These are phyloP conservation scores for Crataegus laevigata DNA, from an alignment of 306 rosid genomes.

Conservation along the genomic window DNA sequence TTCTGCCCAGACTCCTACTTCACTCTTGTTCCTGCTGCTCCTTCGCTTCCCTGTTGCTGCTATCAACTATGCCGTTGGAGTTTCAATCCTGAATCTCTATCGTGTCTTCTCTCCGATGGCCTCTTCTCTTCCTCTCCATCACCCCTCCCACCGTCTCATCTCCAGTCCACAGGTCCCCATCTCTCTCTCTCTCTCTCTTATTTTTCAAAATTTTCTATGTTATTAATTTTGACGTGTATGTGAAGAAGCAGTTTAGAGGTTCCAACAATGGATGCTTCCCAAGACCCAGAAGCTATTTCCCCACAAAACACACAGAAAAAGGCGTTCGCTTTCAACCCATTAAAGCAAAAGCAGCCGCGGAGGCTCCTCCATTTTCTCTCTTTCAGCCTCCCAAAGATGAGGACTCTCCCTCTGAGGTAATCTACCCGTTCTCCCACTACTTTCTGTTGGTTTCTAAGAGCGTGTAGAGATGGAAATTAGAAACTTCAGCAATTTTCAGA, in stretches of 20 bases:
- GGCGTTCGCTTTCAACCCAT: slow-evolving; percentile 35
- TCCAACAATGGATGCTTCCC: slow-evolving; percentile 35
- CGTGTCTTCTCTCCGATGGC: slow-evolving; percentile 37
- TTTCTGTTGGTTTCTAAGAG: slow-evolving; percentile 1
- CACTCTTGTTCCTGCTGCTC: no score
- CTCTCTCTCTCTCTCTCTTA: background rate
- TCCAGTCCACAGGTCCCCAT: slow-evolving; percentile 45
- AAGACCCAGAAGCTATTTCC: slow-evolving; percentile 33
- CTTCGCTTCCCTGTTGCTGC: background rate
- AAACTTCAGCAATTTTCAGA: background rate
- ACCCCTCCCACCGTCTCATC: slow-evolving; percentile 41
- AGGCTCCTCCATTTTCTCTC: slow-evolving; percentile 52
- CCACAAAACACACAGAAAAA: slow-evolving; percentile 14
- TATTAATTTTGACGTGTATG: background rate
- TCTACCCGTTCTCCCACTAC: background rate
- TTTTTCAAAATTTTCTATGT: background rate
- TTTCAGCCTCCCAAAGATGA: slow-evolving; percentile 44
- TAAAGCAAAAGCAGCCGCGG: slow-evolving; percentile 50
- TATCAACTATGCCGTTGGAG: background rate
- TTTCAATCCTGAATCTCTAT: background rate
- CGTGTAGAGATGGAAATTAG: background rate
- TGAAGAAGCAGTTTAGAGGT: slow-evolving; percentile 37
- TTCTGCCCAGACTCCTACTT: background rate
- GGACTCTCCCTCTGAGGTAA: slow-evolving; percentile 59
- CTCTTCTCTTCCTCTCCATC: slow-evolving; percentile 50